Evolutionary conservation across 2,329 filamentous ascomycete species (phyloP).

Genomic region (Aspergillus pseudoterreus): DNA sequence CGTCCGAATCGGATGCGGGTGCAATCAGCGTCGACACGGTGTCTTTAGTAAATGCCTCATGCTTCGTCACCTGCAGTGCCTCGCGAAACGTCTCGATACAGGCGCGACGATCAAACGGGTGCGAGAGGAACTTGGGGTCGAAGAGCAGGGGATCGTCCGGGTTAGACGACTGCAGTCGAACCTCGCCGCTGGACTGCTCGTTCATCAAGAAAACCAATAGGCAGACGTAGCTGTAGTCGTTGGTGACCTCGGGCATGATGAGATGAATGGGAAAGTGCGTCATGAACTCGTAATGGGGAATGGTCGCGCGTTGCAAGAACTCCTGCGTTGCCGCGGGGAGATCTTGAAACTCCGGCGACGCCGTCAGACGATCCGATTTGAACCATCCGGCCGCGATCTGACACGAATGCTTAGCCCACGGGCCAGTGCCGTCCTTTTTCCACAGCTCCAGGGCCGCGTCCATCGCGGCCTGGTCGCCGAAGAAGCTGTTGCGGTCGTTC

Average conservation of each 20-base stretch:
- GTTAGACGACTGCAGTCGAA: constrained; percentile 52
- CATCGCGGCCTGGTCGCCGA: constrained; percentile 40
- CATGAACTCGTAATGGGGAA: constrained; percentile 57
- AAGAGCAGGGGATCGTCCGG: constrained; percentile 50
- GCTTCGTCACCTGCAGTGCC: constrained; percentile 39
- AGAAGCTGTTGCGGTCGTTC: constrained; percentile 47
- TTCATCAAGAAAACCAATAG: constrained; percentile 52
- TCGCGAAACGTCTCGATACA: constrained; percentile 50
- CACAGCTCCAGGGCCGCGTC: constrained; percentile 48
- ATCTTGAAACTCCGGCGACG: constrained; percentile 48
- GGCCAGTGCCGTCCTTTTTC: constrained; percentile 40
- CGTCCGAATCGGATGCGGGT: constrained; percentile 49
- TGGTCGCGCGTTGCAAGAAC: constrained; percentile 46
- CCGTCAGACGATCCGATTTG: constrained; percentile 39
- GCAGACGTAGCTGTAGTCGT: constrained; percentile 42
- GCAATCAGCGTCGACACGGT: constrained; percentile 40
- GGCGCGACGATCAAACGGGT: constrained; percentile 53
- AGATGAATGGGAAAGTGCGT: constrained; percentile 46
- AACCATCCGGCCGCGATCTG: constrained; percentile 36
- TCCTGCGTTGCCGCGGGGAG: constrained; percentile 44
- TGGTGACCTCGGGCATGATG: constrained; percentile 36
- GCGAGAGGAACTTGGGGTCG: constrained; percentile 51
- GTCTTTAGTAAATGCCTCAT: constrained; percentile 45
- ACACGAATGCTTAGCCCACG: constrained; percentile 30
- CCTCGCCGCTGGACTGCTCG: constrained; percentile 50